Conservation (phyloP, 2,329 filamentous ascomycete genomes). For the Fusarium decemcellulare region DNA sequence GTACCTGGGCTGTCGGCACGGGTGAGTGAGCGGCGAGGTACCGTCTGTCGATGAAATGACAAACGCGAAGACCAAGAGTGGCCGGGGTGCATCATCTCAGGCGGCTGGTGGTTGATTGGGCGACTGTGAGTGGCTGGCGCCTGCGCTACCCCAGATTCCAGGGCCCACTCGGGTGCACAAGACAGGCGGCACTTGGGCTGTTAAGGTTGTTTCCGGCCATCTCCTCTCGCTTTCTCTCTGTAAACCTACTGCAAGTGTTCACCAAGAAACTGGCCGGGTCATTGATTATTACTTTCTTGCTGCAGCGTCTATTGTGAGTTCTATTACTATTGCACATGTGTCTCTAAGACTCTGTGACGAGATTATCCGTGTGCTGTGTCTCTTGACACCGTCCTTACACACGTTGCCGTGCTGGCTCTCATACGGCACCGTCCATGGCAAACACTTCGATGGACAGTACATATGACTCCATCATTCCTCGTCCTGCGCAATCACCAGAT, state of each 20-base stretch:
- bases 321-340: background rate
- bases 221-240: no score
- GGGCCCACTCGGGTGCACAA: slow-evolving; percentile 12
- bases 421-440: background rate
- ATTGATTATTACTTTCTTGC: background rate
- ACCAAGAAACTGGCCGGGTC: background rate
- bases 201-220: no score
- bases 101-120: slow-evolving; percentile 5
- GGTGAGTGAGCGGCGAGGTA: slow-evolving; percentile 15
- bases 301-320: slow-evolving; percentile 5
- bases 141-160: slow-evolving; percentile 43
- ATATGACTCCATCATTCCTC: slow-evolving; percentile 16
- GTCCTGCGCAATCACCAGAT: slow-evolving; percentile 11
- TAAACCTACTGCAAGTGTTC: background rate
- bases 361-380: background rate
- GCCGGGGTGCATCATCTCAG: slow-evolving; percentile 11
- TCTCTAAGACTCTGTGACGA: background rate
- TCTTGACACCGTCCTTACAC: background rate
- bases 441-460: slow-evolving; percentile 8
- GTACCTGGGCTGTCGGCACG: slow-evolving; percentile 22
- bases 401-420: background rate
- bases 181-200: slow-evolving; percentile 17
- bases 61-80: background rate
- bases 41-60: slow-evolving; percentile 2
- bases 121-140: slow-evolving; percentile 38